Conservation (phyloP, 371 early-diverging fungal genomes). For the Rhizopus sp. region DNA sequence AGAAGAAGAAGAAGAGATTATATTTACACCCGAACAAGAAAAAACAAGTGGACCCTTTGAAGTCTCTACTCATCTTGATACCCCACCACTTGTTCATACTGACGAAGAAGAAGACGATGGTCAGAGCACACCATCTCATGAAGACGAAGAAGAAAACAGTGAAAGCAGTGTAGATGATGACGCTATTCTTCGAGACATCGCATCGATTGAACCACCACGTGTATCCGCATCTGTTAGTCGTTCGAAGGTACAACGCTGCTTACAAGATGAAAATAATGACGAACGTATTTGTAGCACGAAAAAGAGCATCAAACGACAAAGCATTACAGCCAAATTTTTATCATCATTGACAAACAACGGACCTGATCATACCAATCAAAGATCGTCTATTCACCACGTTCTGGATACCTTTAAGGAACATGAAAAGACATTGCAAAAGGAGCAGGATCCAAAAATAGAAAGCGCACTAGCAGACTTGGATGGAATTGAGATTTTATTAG, state of each 20-base stretch:
- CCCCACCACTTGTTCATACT: conserved; percentile 1
- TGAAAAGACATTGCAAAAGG: background rate
- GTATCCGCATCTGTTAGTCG: conserved; percentile 38
- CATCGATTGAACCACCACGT: conserved; percentile 36
- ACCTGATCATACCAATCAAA: background rate
- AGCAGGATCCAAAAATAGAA: conserved; percentile 13
- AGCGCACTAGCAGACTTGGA: conserved; percentile 34
- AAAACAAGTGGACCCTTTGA: conserved; percentile 33
- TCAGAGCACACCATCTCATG: conserved; percentile 27
- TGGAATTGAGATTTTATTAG: conserved; percentile 32
- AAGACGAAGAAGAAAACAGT: conserved; percentile 37
- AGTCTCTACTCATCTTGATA: conserved; percentile 27
- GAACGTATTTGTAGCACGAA: background rate
- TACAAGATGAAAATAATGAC: conserved; percentile 1
- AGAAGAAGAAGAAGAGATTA: conserved; percentile 47
- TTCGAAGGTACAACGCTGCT: conserved; percentile 20
- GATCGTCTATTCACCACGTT: conserved; percentile 25
- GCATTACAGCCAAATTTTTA: conserved; percentile 45
- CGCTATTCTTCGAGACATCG: conserved; percentile 35
- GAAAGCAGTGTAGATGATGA: conserved; percentile 46
- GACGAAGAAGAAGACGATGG: conserved; percentile 30
- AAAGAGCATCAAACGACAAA: conserved; percentile 35
- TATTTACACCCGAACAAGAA: conserved; percentile 41
- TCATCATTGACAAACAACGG: conserved; percentile 22
- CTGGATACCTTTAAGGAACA: conserved; percentile 16